A percentile compares a stretch with the other conserved stretches of the same genome.
These are phyloP conservation scores for Phaeosphaeria sp. DNA, from an alignment of 2,329 filamentous ascomycete species.

Conservation along the genomic window DNA sequence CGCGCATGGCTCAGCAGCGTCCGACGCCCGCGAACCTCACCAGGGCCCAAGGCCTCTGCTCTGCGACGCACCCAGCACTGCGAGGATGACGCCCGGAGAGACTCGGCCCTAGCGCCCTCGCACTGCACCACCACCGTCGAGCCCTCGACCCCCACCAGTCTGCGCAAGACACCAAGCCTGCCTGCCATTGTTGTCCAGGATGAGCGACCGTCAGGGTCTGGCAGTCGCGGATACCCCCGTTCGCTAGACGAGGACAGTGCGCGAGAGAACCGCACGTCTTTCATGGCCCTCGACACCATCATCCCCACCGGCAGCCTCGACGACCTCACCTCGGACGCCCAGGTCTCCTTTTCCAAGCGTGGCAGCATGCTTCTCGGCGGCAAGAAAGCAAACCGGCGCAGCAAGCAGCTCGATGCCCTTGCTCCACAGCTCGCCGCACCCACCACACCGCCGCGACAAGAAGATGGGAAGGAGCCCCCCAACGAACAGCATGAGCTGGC, in stretches of 20 bases:
- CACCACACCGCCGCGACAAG: constrained; percentile 20
- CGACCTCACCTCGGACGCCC: constrained; percentile 57
- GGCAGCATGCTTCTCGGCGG: constrained; percentile 65
- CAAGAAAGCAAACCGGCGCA: constrained; percentile 54
- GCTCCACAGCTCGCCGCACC: constrained; percentile 24
- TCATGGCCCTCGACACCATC: constrained; percentile 59
- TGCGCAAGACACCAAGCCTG: constrained; percentile 50
- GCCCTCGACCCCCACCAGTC: constrained; percentile 36
- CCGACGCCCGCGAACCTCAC: constrained; percentile 46
- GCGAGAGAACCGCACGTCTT: constrained; percentile 33
- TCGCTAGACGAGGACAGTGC: constrained; percentile 16
- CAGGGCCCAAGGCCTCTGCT: constrained; percentile 40
- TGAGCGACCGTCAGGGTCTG: constrained; percentile 27
- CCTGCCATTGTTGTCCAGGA: constrained; percentile 55
- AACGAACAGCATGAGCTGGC: constrained; percentile 21
- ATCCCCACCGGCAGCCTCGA: constrained; percentile 63
- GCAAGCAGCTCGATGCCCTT: constrained; percentile 35
- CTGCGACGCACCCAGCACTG: constrained; percentile 38
- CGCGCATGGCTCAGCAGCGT: constrained; percentile 47
- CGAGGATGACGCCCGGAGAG: constrained; percentile 46
- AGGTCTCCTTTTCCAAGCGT: constrained; percentile 65
- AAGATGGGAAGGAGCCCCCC: constrained; percentile 20
- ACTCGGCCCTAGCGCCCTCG: constrained; percentile 50
- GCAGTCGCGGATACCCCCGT: constrained; percentile 6
- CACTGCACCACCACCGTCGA: constrained; percentile 40